A percentile compares a stretch with the other conserved stretches of the same genome.
These are phyloP conservation scores for Fusarium keratoplasticum DNA, from an alignment of 2,329 filamentous ascomycete genomes.

Conservation along the genomic window DNA sequence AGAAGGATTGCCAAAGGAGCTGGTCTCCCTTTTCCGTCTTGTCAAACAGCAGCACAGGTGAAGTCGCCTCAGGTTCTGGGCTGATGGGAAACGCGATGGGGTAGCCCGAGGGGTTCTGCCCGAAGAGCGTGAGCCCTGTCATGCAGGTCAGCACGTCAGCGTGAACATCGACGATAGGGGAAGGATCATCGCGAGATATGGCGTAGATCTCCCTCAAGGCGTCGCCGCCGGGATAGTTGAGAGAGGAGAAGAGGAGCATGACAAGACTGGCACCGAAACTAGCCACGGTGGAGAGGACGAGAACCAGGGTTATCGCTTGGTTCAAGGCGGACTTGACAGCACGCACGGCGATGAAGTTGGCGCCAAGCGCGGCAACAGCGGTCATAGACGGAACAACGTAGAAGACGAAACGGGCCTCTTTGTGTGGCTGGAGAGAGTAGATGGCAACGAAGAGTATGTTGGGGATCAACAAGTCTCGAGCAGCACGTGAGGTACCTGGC, in stretches of 20 bases:
- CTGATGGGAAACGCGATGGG: constrained; percentile 48
- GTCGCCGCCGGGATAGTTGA: constrained; percentile 94
- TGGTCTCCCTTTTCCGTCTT: constrained; percentile 65
- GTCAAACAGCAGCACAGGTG: constrained; percentile 61
- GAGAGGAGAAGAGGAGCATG: constrained; percentile 82
- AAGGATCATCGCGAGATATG: constrained; percentile 42
- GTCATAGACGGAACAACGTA: constrained; percentile 87
- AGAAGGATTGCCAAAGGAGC: constrained; percentile 65
- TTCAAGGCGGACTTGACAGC: constrained; percentile 70
- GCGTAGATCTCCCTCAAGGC: constrained; percentile 71
- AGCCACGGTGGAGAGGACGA: constrained; percentile 70
- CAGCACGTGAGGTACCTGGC: constrained; percentile 57
- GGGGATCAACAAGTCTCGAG: constrained; percentile 69
- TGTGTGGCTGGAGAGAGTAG: constrained; percentile 93
- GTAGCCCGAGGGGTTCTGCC: constrained; percentile 58
- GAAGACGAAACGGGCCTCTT: constrained; percentile 95
- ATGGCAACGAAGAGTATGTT: constrained; percentile 78
- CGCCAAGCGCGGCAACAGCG: constrained; percentile 78
- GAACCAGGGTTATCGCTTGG: constrained; percentile 61
- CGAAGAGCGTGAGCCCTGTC: constrained; percentile 77
- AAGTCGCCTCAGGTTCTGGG: constrained; percentile 27
- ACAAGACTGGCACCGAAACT: constrained; percentile 71
- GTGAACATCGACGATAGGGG: constrained; percentile 60
- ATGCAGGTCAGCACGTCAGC: constrained; percentile 76
- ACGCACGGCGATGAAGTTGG: constrained; percentile 76